Evolutionary conservation across 139 green algal species (phyloP), one percentile per base, ranked within the genome.

Genomic region (Astrephomene gubernaculifera): DNA sequence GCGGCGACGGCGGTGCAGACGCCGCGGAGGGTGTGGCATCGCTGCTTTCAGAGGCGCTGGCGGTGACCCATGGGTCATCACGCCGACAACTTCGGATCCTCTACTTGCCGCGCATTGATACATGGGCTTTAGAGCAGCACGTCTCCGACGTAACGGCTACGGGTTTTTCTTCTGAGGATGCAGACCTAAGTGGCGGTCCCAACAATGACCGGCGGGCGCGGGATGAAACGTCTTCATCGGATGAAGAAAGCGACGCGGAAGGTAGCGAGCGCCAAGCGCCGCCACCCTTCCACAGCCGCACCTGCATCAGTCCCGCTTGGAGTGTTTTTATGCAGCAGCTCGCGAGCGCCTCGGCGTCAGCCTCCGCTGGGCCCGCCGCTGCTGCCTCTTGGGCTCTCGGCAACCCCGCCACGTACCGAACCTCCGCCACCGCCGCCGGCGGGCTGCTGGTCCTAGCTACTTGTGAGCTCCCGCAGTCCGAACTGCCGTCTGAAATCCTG

Each of bases 91-190:
- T 75, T 41, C 78, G 33, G 19, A 64, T 85, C 24, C 43, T 85
- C 44, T 44, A 76, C 79, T 44, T 85, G 45, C 79, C 79, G 8
- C 27, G 33, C 31, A 65, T 85, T 22, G 79, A 85, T 31, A 65
- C 64, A 33, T 85, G 79, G 79, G 79, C 79, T 17, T 41, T 85
- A 9, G 79, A 85, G 64, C 79, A 75, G 63, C 64, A 49, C 43
- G 24, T 71, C n/a, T n/a, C n/a, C n/a, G n/a, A n/a, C n/a, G n/a
- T n/a, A n/a, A n/a, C n/a, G n/a, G n/a, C n/a, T n/a, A n/a, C n/a
- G n/a, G n/a, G n/a, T n/a, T n/a, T n/a, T n/a, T n/a, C n/a, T n/a
- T n/a, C n/a, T n/a, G n/a, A n/a, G n/a, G n/a, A n/a, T n/a, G n/a
- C n/a, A n/a, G n/a, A n/a, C n/a, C n/a, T n/a, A n/a, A n/a, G n/a